Percentiles rank a stretch among this genome's conserved stretches.
Conservation (phyloP, 2,329 filamentous ascomycete species). For the Ceratocystis destructans region DNA sequence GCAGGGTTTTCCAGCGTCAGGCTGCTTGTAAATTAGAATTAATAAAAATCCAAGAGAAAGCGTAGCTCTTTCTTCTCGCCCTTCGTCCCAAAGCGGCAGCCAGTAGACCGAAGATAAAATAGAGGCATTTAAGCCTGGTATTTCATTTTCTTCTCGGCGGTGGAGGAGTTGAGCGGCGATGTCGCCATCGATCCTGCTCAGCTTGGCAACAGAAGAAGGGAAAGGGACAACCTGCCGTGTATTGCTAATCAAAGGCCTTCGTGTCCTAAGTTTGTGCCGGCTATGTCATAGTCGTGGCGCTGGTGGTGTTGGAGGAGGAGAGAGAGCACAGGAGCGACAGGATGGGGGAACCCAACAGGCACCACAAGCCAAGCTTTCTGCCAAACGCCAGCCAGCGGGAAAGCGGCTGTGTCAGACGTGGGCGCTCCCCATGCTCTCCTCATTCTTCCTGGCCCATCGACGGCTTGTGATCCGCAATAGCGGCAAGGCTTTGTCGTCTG, state of each 20-base stretch:
- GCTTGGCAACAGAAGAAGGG: neutral
- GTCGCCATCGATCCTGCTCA: slow-evolving; percentile 23
- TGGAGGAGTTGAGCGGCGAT: slow-evolving; percentile 21
- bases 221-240: neutral
- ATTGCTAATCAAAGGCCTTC: too few species aligned
- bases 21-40: neutral
- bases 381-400: neutral
- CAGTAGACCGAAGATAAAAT: neutral
- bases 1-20: neutral
- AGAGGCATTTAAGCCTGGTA: neutral
- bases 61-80: too few species aligned
- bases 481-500: neutral
- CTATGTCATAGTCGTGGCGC: too few species aligned
- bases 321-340: neutral
- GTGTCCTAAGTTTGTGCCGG: too few species aligned
- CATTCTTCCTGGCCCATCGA: neutral
- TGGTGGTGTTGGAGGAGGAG: too few species aligned
- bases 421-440: neutral
- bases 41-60: neutral
- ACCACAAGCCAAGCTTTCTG: neutral
- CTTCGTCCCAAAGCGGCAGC: neutral
- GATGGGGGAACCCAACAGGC: neutral
- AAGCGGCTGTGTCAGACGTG: too few species aligned
- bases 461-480: neutral
- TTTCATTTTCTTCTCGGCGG: neutral